phyloP scores from a whole-genome alignment of 2,329 filamentous ascomycete genomes.

The Aureobasidium uvarum region DNA sequence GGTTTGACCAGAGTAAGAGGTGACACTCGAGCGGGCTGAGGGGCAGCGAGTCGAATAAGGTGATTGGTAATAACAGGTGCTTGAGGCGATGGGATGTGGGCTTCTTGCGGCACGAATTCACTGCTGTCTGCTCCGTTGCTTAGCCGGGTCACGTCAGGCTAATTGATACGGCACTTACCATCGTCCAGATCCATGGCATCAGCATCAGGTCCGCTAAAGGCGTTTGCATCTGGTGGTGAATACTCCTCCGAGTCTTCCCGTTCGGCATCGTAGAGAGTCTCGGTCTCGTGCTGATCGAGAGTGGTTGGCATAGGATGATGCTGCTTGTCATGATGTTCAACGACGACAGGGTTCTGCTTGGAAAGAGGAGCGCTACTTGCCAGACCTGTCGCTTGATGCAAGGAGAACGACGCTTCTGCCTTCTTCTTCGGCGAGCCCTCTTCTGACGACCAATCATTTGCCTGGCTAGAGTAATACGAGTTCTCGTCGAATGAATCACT shows the following conservation, averaged over 20 bases:
- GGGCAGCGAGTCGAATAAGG: constrained; percentile 61
- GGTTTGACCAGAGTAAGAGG: constrained; percentile 55
- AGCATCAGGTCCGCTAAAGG: constrained; percentile 31
- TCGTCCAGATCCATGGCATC: constrained; percentile 27
- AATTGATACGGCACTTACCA: constrained; percentile 30
- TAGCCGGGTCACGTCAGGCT: constrained; percentile 26
- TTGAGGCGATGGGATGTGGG: constrained; percentile 42
- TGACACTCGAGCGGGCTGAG: constrained; percentile 69
- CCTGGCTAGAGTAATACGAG: constrained; percentile 92
- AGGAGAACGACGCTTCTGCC: background rate
- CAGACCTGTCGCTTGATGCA: constrained; percentile 8
- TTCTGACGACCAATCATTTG: constrained; percentile 64
- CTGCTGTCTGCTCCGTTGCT: constrained; percentile 28
- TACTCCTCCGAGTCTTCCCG: constrained; percentile 46
- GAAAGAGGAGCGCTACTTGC: constrained; percentile 22
- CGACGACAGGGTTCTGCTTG: constrained; percentile 1
- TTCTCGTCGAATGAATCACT: constrained; percentile 89
- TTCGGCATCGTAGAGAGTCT: constrained; percentile 31
- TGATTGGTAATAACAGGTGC: constrained; percentile 69
- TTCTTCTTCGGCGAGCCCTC: constrained; percentile 34
- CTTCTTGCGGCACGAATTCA: constrained; percentile 26
- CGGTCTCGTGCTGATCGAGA: constrained; percentile 17
- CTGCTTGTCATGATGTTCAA: constrained; percentile 23
- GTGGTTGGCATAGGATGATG: background rate
- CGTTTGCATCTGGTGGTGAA: constrained; percentile 47